Conservation (phyloP, 1,284 basidiomycete species). For the Leucoagaricus sp. region DNA sequence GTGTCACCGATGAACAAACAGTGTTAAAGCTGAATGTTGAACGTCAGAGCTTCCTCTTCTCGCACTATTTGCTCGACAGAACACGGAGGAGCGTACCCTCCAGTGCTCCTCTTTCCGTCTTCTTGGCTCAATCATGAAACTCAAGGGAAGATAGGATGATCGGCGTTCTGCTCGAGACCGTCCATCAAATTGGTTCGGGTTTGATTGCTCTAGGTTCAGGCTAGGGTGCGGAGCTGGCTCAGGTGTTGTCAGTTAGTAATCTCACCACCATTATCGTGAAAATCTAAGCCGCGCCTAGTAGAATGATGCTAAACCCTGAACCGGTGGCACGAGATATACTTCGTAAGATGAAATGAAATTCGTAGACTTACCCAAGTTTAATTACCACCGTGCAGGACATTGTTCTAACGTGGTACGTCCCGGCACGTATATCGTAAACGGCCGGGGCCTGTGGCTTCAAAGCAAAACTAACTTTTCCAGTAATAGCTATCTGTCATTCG, state of each 20-base stretch:
- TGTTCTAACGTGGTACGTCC: conserved; percentile 1
- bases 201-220: not conserved
- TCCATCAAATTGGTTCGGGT: not conserved
- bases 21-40: too few species aligned
- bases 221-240: not conserved
- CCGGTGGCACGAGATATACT: conserved; percentile 2
- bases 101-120: too few species aligned
- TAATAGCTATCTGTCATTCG: not conserved
- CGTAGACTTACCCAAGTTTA: not conserved
- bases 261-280: not conserved
- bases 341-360: conserved; percentile 10
- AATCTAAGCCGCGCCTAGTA: not conserved
- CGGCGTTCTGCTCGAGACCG: conserved; percentile 1
- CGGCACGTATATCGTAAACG: conserved; percentile 2
- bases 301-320: not conserved
- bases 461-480: not conserved
- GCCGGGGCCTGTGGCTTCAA: not conserved
- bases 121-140: too few species aligned
- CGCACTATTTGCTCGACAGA: too few species aligned
- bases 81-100: too few species aligned
- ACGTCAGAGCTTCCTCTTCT: too few species aligned
- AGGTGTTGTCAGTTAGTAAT: not conserved
- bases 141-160: not conserved
- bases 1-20: too few species aligned
- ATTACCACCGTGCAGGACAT: not conserved